A percentile compares a stretch with the other conserved stretches of the same genome.
Conservation (phyloP, 345 rosid genomes). For the Firmiana major region DNA sequence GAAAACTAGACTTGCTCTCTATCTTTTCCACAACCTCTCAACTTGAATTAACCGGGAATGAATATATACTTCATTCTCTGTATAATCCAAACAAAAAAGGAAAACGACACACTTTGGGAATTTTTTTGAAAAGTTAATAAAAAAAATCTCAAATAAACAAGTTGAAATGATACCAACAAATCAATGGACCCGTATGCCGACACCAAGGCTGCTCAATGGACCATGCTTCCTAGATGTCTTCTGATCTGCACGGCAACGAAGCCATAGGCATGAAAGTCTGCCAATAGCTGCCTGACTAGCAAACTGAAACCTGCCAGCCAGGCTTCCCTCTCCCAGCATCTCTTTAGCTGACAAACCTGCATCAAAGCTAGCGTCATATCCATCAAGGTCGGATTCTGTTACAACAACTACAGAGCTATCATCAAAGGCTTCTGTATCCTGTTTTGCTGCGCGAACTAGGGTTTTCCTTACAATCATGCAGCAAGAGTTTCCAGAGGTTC, state of each 20-base stretch:
- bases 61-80: neutral
- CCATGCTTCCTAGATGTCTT: conserved; percentile 24
- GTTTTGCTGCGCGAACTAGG: neutral
- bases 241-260: conserved; percentile 17
- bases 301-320: conserved; percentile 41
- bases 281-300: conserved; percentile 40
- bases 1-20: neutral
- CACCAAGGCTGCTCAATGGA: conserved; percentile 22
- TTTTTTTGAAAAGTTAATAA: neutral
- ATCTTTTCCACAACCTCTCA: neutral
- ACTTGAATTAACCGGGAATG: neutral
- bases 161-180: neutral
- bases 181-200: conserved; percentile 32
- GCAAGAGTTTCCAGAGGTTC: neutral
- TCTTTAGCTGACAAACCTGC: conserved; percentile 20
- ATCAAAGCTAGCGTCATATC: conserved; percentile 37
- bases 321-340: conserved; percentile 30
- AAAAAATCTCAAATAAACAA: conserved; percentile 8
- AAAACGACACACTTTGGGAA: neutral
- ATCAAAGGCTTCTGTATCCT: conserved; percentile 31
- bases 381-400: conserved; percentile 50
- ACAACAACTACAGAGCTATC: conserved; percentile 44
- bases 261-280: conserved; percentile 36
- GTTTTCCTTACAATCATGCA: conserved; percentile 8
- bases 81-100: neutral